Conservation (phyloP, 805 yeast species). For the Wickerhamomyces hampshirensis region DNA sequence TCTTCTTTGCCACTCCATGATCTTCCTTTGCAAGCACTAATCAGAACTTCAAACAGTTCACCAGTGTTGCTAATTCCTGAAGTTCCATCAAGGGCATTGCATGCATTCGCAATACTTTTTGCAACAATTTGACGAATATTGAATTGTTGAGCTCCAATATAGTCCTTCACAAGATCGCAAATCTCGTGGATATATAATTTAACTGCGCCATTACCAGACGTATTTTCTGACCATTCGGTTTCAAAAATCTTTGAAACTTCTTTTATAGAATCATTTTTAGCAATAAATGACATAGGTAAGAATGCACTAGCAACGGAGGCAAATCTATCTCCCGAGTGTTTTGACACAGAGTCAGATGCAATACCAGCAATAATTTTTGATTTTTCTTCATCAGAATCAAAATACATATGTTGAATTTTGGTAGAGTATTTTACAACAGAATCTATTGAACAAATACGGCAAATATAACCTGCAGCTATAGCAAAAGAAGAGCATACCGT, state of each 20-base stretch:
- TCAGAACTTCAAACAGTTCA: conserved; percentile 45
- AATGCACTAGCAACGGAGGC: conserved; percentile 56
- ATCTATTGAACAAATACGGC: conserved; percentile 54
- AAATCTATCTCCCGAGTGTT: conserved; percentile 65
- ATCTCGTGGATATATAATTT: conserved; percentile 70
- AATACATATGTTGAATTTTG: conserved; percentile 49
- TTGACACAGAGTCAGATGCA: conserved; percentile 62
- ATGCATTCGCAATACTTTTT: conserved; percentile 54
- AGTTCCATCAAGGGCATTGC: conserved; percentile 38
- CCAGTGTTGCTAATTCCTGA: conserved; percentile 21
- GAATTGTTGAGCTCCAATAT: conserved; percentile 57
- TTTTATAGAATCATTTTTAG: conserved; percentile 56
- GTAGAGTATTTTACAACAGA: conserved; percentile 50
- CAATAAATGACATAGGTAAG: conserved; percentile 77
- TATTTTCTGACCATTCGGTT: conserved; percentile 71
- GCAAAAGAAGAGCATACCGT: conserved; percentile 76
- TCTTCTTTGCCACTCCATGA: conserved; percentile 87
- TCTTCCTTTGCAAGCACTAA: conserved; percentile 66
- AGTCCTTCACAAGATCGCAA: conserved; percentile 39
- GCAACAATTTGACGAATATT: conserved; percentile 68
- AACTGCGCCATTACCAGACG: conserved; percentile 70
- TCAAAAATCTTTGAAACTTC: conserved; percentile 46
- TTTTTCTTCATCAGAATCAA: conserved; percentile 47
- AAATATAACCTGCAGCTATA: conserved; percentile 70
- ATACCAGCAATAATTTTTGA: conserved; percentile 49